These are phyloP conservation scores for Didymella exigua DNA, from an alignment of 2,329 filamentous ascomycete genomes.

Conservation along the genomic window DNA sequence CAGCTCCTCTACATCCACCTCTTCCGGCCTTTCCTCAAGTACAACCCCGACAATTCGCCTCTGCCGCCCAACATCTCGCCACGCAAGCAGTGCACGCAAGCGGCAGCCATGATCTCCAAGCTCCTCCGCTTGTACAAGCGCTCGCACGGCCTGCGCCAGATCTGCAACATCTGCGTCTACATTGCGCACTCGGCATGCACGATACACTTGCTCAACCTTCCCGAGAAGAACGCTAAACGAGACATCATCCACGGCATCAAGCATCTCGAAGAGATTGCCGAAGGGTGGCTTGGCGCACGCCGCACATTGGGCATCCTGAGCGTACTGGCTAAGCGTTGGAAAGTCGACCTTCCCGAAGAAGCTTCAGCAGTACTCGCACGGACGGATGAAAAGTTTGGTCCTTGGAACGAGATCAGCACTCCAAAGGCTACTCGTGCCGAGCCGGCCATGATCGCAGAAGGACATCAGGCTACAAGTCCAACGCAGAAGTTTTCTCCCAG, in stretches of 20 bases:
- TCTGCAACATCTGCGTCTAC: constrained; percentile 96
- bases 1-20: constrained; percentile 94
- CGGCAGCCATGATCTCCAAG: constrained; percentile 88
- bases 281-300: constrained; percentile 89
- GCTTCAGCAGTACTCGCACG: constrained; percentile 76
- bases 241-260: constrained; percentile 91
- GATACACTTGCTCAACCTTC: constrained; percentile 90
- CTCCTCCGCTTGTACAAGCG: constrained; percentile 94
- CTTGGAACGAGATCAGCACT: constrained; percentile 52
- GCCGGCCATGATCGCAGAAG: constrained; percentile 18
- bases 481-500: constrained; percentile 30
- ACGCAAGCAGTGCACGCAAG: constrained; percentile 86
- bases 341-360: constrained; percentile 83
- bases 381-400: constrained; percentile 79
- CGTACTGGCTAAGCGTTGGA: constrained; percentile 86
- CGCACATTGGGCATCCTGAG: constrained; percentile 85
- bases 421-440: constrained; percentile 29
- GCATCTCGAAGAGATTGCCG: constrained; percentile 92
- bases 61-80: constrained; percentile 87
- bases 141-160: constrained; percentile 86
- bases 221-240: constrained; percentile 85
- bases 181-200: constrained; percentile 94
- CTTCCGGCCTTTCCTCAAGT: constrained; percentile 93
- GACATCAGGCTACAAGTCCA: constrained; percentile 27
- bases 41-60: constrained; percentile 78